Base-by-base conservation (phyloP, 2,329 filamentous ascomycete genomes). In the Fusarium longipes region DNA sequence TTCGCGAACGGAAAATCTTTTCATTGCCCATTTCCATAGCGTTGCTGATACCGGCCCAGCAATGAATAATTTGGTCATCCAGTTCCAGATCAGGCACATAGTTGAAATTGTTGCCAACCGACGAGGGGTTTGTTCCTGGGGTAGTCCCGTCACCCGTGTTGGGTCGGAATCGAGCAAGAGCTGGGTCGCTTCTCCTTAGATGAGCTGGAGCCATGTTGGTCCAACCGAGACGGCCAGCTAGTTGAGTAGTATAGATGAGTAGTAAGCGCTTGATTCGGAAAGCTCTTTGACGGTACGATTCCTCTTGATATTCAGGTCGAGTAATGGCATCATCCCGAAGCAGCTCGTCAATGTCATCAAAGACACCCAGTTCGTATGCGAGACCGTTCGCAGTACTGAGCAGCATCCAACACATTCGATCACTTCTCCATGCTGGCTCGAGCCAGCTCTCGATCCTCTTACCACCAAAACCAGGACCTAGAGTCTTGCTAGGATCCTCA, bases 321-420 rank as follows among this genome's bases (percentile, higher is more conserved):
- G 84, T 84, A 67, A 89, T 87, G 62, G 85, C 82, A 59, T 86
- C 82, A 49, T 87, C 82, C 59, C 84, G 85, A 55, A 90, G 78
- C 71, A 88, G 76, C 72, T 94, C 91, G 58, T 92, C 93, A 67
- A 94, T 93, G 59, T 94, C 89, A 70, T 98, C 96, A 72, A 98
- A 99, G 3, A 99, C 93, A 12, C 96, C 96, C 30, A 99, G 87
- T 77, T 99, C 96, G 70, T 97, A 97, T 0, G 92, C 93, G 35
- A 98, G 83, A 2, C 93, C 92, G 82, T 95, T 92, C 15, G 93
- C 93, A 35, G 93, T 96, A 74, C 93, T 96, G 29, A 98, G 85
- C 15, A 98, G 83, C 93, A 97, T 97, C 95, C 95, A 97, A 75
- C 93, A 97, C 92, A 97, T 97, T 54, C 93, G 91, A 74, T 97